Evolutionary conservation across 768 basidiomycete species (phyloP).

Genomic region (Lanmaoa rubissima): DNA sequence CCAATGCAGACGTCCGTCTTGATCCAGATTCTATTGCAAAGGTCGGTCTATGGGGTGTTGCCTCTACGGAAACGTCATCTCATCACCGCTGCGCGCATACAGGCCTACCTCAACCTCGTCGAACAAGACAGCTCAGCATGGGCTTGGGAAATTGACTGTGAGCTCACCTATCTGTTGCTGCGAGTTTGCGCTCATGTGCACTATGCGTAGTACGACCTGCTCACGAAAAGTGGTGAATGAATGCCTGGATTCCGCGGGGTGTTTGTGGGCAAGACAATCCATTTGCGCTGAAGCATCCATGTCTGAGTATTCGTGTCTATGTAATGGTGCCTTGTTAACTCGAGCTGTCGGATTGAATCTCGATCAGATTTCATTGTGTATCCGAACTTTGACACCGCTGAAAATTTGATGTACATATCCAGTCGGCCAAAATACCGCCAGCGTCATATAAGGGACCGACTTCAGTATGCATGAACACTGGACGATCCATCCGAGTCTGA

Average conservation of each 20-base stretch:
- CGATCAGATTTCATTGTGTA: background rate
- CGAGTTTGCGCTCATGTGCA: background rate
- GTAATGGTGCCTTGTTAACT: background rate
- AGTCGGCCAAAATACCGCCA: too few species aligned
- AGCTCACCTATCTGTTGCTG: slow-evolving; percentile 25
- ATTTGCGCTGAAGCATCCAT: background rate
- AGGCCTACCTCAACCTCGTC: slow-evolving; percentile 67
- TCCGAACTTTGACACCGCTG: too few species aligned
- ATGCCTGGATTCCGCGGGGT: background rate
- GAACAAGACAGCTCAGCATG: slow-evolving; percentile 70
- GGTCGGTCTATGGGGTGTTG: slow-evolving; percentile 36
- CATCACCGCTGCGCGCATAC: background rate
- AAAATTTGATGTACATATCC: too few species aligned
- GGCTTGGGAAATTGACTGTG: slow-evolving; percentile 81
- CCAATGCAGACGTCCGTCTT: slow-evolving; percentile 48
- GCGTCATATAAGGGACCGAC: too few species aligned
- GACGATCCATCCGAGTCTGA: too few species aligned
- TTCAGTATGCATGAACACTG: too few species aligned
- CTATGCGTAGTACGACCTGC: slow-evolving; percentile 43
- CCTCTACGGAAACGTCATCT: background rate
- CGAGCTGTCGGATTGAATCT: background rate
- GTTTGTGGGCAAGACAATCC: background rate
- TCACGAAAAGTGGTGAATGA: slow-evolving; percentile 50
- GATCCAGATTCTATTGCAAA: slow-evolving; percentile 68
- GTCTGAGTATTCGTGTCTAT: background rate